Base-by-base conservation (phyloP, 371 early-diverging fungal genomes). In the Vairimorpha necatrix region DNA sequence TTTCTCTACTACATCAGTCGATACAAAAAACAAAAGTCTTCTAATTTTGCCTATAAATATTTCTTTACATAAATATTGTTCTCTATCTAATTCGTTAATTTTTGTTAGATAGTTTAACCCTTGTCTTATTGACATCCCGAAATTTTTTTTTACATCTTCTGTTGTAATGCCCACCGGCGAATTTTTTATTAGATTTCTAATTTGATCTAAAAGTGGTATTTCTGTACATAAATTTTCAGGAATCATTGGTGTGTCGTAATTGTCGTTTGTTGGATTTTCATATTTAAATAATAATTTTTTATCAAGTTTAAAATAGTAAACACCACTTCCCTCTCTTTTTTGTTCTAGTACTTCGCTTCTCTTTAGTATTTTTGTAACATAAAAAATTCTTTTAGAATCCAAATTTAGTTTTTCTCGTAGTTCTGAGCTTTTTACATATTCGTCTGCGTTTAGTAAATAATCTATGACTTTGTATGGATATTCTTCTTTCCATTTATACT, bases 81-180 rank as follows among this genome's bases (percentile, higher is more conserved):
- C 33, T 28, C 34, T 48, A 16, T 72, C 63, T 58, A 72, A 75
- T 24, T 72, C 73, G 50, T 20, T 20, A 2, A 79, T 24, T 30
- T 67, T 72, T 13, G 46, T 76, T 9, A 78, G 48, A 63, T 73
- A 58, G 16, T 69, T 68, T 20, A 48, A 62, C 20, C 56, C 69
- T 22, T 61, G 47, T 48, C 72, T 73, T 1, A 74, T 34, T 32
- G 46, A 53, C 20, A 78, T 61, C 6, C 79, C 79, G 26, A 78
- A 66, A 30, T 32, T 39, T 24, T 69, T 32, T 28, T 74, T 33
- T 16, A 78, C 24, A 66, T 78, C 79, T 20, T 74, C 39, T 32
- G 79, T 67, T 18, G 50, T 70, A 42, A 78, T 53, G 22, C 79
- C 79, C 1, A 24, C 16, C 18, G 22, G 0, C 9, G 47, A 36